These are phyloP conservation scores for Ophiostoma angusticollis DNA, from an alignment of 2,329 filamentous ascomycete genomes.

Conservation along the genomic window DNA sequence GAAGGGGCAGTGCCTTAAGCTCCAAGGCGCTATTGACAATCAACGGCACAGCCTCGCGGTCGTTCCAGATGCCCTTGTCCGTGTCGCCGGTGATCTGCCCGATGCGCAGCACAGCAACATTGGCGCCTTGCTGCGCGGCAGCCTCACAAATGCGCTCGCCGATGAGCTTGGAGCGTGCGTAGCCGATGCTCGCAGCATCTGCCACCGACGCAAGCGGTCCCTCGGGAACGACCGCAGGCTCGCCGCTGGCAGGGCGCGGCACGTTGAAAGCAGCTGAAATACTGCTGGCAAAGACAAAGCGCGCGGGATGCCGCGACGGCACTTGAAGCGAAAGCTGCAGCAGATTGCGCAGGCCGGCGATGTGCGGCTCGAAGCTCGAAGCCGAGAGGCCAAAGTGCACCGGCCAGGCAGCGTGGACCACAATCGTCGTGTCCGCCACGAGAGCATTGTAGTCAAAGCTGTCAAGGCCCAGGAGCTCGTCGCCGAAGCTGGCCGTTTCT, in stretches of 20 bases:
- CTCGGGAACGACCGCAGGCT: conserved; percentile 3
- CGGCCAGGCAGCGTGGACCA: conserved; percentile 36
- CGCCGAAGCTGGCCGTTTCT: conserved; percentile 8
- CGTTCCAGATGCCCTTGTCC: conserved; percentile 35
- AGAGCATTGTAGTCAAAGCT: conserved; percentile 19
- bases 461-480: conserved; percentile 23
- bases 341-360: conserved; percentile 29
- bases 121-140: conserved; percentile 5
- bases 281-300: conserved; percentile 13
- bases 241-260: conserved; percentile 2
- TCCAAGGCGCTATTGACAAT: conserved; percentile 34
- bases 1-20: conserved; percentile 29
- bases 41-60: conserved; percentile 37
- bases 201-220: conserved; percentile 1
- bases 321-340: conserved; percentile 21
- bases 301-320: conserved; percentile 3
- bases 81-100: conserved; percentile 40
- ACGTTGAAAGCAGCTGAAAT: conserved; percentile 10
- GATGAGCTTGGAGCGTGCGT: conserved; percentile 11
- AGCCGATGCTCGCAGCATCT: conserved; percentile 5
- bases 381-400: conserved; percentile 38
- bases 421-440: conserved; percentile 21
- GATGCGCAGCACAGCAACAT: conserved; percentile 28
- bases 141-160: conserved; percentile 11
- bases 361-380: conserved; percentile 31